Base-by-base conservation (phyloP, 129 eudicot species). In the Silybum marianum region DNA sequence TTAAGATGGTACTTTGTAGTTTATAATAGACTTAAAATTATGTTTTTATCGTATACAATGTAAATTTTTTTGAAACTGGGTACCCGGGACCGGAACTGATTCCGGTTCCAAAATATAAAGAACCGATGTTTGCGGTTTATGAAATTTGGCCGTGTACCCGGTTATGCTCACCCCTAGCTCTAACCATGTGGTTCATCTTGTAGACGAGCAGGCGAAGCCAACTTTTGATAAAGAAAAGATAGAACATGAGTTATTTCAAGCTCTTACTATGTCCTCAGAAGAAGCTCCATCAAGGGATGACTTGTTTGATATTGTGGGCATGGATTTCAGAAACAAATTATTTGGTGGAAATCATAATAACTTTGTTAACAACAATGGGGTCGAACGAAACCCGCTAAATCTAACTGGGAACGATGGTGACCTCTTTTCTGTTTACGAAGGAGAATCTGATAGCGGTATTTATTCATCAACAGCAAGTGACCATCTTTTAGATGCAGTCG, bases 401-500 rank as follows among this genome's bases (percentile, higher is more conserved):
- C 34, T 24, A 73, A 76, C 28, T 54, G 83, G 69, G 66, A 80
- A 80, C 10, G 76, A 36, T 13, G 26, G 78, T 19, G 85, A 69
- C 66, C 34, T 77, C 44, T 85, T 83, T 81, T 30, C 89, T 12
- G 85, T 82, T 80, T 75, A 79, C 79, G 92, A 84, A 71, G 92
- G 91, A 78, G 86, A 84, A 72, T 79, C 90, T 2, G 91, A 90
- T 25, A 89, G 91, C 71, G 89, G 97, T 62, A 84, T 87, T 18
- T 89, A 89, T 86, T 83, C 90, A 12, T 73, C 80, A 39, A 74
- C 76, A 8, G 80, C 80, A 30, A 75, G 87, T 32, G 99, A 90
- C 77, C 89, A 92, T 87, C 93, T 95, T 69, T 82, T 95, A 80
- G 99, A 92, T 73, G 97, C 99, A 69, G 92, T 95, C 67, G 85